Percentiles rank a stretch among this genome's conserved stretches.
Conservation (phyloP, 2,329 filamentous ascomycete genomes). For the Talaromyces marneffei region DNA sequence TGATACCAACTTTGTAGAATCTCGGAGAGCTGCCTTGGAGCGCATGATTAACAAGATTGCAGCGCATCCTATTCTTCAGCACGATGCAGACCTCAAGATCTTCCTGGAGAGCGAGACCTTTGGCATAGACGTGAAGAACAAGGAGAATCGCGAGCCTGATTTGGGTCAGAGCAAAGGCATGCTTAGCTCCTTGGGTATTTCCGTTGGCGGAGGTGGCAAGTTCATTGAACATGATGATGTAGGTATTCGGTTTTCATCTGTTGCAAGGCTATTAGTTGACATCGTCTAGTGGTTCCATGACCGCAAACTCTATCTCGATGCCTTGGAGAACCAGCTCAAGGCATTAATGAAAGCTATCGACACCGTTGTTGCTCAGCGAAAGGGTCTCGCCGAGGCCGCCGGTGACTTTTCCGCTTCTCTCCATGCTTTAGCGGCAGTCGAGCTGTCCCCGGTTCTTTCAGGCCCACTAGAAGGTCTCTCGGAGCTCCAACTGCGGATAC, state of each 20-base stretch:
- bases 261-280: constrained; percentile 19
- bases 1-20: constrained; percentile 94
- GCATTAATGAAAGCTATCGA: constrained; percentile 90
- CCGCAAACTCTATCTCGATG: constrained; percentile 88
- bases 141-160: constrained; percentile 82
- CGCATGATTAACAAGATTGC: constrained; percentile 98
- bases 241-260: constrained; percentile 35
- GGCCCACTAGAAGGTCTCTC: constrained; percentile 86
- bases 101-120: constrained; percentile 96
- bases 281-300: constrained; percentile 84
- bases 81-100: constrained; percentile 88
- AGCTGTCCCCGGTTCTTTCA: constrained; percentile 82
- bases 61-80: constrained; percentile 80
- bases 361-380: constrained; percentile 82
- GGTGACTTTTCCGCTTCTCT: constrained; percentile 89
- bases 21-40: constrained; percentile 80
- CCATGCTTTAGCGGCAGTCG: constrained; percentile 86
- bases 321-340: constrained; percentile 84
- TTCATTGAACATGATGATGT: constrained; percentile 98
- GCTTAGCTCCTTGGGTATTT: constrained; percentile 76
- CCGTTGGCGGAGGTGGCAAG: constrained; percentile 69
- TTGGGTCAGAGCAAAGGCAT: constrained; percentile 89
- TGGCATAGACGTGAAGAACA: constrained; percentile 95
- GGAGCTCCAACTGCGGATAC: constrained; percentile 87
- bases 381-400: constrained; percentile 87